Base-by-base conservation (phyloP, 371 early-diverging fungal genomes). In the Rhizopus arrhizus region DNA sequence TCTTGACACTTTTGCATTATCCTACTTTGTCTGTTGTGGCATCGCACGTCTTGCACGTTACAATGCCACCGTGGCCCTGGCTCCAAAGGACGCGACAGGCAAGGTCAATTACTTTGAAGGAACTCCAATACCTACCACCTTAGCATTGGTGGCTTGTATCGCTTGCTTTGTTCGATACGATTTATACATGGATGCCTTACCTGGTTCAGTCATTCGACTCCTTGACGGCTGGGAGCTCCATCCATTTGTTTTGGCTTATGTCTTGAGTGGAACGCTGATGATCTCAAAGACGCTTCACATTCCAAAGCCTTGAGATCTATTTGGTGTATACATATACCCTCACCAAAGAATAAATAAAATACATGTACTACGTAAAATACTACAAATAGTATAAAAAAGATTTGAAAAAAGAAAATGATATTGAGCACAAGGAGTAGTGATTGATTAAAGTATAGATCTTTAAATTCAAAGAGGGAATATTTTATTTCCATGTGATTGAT, bases 41-140 rank as follows among this genome's bases (percentile, higher is more conserved):
- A 87, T 94, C 58, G 89, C 95, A 31, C 86, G 95, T 40, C 75
- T 95, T 52, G 95, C 95, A 4, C 77, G 95, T 22, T 95, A 87
- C 73, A 95, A 95, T 66, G 93, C 92, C 7, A 93, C 94, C 0
- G 90, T 94, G 0, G 92, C 93, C 11, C 74, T 82, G 43, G 58
- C 89, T 55, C 90, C 92, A 15, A 91, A 90, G 58, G 93, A 93
- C 61, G 69, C 61, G 5, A 74, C 77, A 3, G 95, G 95, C 50
- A 94, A 94, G 61, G 82, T 93, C 40, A 61, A 75, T n/a, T 89
- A 89, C 64, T 95, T 93, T 78, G 94, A 95, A 71, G 96, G 96
- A 53, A 93, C 94, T 1, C 95, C 96, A 9, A 94, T 95, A 31
- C 96, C 94, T 1, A 89, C 91, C 0, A 85, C 90, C 7, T 71